A percentile compares a stretch with the other conserved stretches of the same genome.
phyloP scores from a whole-genome alignment of 2,329 filamentous ascomycete genomes.

The Fusarium euwallaceae region DNA sequence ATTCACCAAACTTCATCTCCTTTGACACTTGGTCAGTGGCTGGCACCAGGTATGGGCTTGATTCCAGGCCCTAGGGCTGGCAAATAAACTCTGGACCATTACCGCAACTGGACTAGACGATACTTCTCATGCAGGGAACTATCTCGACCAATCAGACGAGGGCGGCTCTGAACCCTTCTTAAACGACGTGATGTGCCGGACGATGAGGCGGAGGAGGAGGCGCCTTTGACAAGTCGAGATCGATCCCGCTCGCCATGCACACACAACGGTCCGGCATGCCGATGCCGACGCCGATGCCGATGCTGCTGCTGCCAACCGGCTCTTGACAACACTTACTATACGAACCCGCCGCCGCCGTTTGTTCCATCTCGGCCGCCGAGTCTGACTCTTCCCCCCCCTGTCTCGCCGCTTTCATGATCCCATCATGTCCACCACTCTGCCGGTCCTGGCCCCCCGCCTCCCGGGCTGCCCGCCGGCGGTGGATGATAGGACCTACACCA shows the following conservation, averaged over 20 bases:
- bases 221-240: conserved; percentile 41
- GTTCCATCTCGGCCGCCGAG: background rate
- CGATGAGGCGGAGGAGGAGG: conserved; percentile 27
- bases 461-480: conserved; percentile 45
- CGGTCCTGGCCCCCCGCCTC: conserved; percentile 51
- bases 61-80: conserved; percentile 26
- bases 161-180: conserved; percentile 27
- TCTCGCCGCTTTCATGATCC: conserved; percentile 34
- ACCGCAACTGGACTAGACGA: conserved; percentile 37
- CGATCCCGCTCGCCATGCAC: conserved; percentile 42
- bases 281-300: conserved; percentile 34
- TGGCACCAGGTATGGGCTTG: conserved; percentile 28
- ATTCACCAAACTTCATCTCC: conserved; percentile 5
- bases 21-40: conserved; percentile 28
- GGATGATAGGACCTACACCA: conserved; percentile 47
- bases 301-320: conserved; percentile 31
- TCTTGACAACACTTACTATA: conserved; percentile 11
- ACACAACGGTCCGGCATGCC: conserved; percentile 45
- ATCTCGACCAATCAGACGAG: conserved; percentile 40
- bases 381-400: background rate
- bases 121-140: conserved; percentile 42
- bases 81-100: conserved; percentile 29
- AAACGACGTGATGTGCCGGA: conserved; percentile 31
- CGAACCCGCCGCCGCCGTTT: background rate
- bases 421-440: conserved; percentile 48